Conservation (phyloP, 306 rosid genomes). For the Acacia melanoxylon region DNA sequence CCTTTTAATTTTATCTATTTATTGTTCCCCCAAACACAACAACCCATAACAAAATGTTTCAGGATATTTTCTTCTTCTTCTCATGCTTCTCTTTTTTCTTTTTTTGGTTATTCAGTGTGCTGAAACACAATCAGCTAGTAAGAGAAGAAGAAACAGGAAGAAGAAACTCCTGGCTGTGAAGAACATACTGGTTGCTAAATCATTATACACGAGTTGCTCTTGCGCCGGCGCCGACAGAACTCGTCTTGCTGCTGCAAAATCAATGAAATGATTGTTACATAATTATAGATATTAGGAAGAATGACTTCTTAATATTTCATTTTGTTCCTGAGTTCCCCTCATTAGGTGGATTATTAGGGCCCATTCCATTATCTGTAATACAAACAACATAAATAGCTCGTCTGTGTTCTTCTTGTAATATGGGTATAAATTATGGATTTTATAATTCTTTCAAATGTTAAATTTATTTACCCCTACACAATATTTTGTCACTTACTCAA, state of each 20-base stretch:
- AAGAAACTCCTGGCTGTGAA: constrained; percentile 44
- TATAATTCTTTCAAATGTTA: constrained; percentile 23
- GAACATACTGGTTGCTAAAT: constrained; percentile 50
- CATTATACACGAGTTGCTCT: constrained; percentile 51
- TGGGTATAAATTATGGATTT: not conserved
- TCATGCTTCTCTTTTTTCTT: not conserved
- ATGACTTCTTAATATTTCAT: not conserved
- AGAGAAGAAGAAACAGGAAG: constrained; percentile 40
- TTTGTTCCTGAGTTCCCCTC: not conserved
- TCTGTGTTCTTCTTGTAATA: constrained; percentile 21
- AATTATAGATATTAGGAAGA: constrained; percentile 19
- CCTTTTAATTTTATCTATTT: not conserved
- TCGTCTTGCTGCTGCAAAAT: constrained; percentile 37
- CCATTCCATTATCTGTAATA: constrained; percentile 4
- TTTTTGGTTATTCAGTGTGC: constrained; percentile 30
- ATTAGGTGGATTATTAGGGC: not conserved
- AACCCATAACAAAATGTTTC: not conserved
- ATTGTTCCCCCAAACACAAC: not conserved
- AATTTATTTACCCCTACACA: not conserved
- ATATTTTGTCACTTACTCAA: not conserved
- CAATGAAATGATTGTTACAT: constrained; percentile 28
- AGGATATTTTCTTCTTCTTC: no score
- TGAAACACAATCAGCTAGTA: constrained; percentile 22
- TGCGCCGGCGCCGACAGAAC: constrained; percentile 43
- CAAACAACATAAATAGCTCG: not conserved